Conservation (phyloP, 495 filamentous ascomycete species). For the Platismatia glauca region DNA sequence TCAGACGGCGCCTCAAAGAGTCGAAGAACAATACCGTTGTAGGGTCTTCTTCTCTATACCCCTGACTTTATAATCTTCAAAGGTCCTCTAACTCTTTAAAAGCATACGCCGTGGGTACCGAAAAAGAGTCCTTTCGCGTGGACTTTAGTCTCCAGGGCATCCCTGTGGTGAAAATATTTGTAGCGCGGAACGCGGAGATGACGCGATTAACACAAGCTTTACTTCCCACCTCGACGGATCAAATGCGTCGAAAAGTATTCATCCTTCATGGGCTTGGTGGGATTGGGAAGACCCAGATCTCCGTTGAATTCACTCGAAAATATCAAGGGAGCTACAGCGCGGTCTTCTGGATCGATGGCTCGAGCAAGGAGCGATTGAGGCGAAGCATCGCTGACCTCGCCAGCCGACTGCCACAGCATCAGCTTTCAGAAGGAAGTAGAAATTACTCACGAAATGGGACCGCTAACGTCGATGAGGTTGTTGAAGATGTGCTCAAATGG, state of each 20-base stretch:
- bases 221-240: neutral
- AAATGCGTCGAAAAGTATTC: slow-evolving; percentile 7
- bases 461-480: slow-evolving; percentile 17
- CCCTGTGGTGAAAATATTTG: neutral
- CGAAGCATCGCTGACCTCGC: slow-evolving; percentile 22
- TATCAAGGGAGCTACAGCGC: slow-evolving; percentile 19
- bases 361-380: slow-evolving; percentile 18
- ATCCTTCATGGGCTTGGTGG: slow-evolving; percentile 36
- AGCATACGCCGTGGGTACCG: neutral
- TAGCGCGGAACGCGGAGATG: slow-evolving; percentile 2
- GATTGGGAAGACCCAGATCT: slow-evolving; percentile 30
- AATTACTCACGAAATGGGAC: neutral
- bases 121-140: neutral
- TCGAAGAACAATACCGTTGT: neutral
- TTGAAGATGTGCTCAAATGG: slow-evolving; percentile 29
- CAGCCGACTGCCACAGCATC: slow-evolving; percentile 14
- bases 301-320: slow-evolving; percentile 23
- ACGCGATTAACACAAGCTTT: slow-evolving; percentile 2
- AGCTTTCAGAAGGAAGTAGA: slow-evolving; percentile 14
- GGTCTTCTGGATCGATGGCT: slow-evolving; percentile 24
- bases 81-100: neutral
- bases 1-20: neutral
- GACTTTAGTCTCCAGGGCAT: slow-evolving; percentile 4
- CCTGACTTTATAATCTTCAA: neutral
- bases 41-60: neutral